phyloP scores from a whole-genome alignment of 371 early-diverging fungal species.

The Ordospora pajunii region DNA sequence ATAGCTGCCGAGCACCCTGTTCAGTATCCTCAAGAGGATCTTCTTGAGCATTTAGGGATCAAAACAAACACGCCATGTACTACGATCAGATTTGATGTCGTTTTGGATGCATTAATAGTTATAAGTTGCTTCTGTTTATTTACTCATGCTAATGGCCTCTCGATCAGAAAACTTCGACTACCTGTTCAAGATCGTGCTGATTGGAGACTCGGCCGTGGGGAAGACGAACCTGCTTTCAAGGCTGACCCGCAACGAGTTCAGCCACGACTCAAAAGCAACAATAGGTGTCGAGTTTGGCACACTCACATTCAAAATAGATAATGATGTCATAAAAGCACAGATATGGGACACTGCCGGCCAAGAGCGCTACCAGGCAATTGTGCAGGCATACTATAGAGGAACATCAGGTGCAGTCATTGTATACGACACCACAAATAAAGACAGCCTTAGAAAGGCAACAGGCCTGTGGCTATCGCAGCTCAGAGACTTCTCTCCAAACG shows the following conservation, averaged over 20 bases:
- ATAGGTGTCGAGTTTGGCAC: constrained; percentile 98
- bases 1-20: not conserved
- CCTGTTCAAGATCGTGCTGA: constrained; percentile 79
- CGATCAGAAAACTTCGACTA: constrained; percentile 62
- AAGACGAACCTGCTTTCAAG: constrained; percentile 94
- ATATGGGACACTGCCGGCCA: constrained; percentile 88
- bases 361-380: constrained; percentile 63
- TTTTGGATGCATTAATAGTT: not conserved
- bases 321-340: constrained; percentile 92
- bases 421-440: constrained; percentile 90
- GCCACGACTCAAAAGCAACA: constrained; percentile 88
- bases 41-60: constrained; percentile 10
- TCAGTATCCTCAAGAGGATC: not conserved
- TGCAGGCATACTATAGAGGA: constrained; percentile 85
- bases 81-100: not conserved
- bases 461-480: constrained; percentile 92
- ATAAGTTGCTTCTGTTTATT: not conserved
- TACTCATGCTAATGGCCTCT: not conserved
- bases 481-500: constrained; percentile 84
- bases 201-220: constrained; percentile 98
- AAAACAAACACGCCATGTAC: constrained; percentile 4
- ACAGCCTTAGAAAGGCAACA: constrained; percentile 78
- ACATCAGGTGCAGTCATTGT: constrained; percentile 96
- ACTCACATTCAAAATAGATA: constrained; percentile 82
- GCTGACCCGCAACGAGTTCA: constrained; percentile 91